Evolutionary conservation across 1,284 basidiomycete species (phyloP).

Genomic region (Cryptococcus sp.): DNA sequence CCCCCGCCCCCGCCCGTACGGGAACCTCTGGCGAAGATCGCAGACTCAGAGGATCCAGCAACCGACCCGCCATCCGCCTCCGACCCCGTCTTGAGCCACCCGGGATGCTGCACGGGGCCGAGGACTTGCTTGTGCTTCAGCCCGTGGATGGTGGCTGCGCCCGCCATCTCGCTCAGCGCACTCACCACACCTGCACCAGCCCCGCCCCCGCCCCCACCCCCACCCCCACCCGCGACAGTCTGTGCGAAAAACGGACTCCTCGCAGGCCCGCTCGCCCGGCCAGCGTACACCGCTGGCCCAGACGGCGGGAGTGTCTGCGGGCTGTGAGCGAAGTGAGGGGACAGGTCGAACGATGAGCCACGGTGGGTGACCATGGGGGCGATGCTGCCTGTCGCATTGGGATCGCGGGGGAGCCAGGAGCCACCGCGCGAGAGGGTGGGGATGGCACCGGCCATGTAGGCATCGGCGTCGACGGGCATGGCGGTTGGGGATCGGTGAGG

Average conservation of each 20-base stretch:
- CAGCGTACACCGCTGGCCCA: not conserved
- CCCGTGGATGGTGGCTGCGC: not conserved
- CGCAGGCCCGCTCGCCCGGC: too few relatives aligned
- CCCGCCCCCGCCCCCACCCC: too few relatives aligned
- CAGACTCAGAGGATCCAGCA: not conserved
- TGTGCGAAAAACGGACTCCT: too few relatives aligned
- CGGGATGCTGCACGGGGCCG: slow-evolving; percentile 2
- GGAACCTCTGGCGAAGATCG: not conserved
- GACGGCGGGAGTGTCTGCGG: slow-evolving; percentile 4
- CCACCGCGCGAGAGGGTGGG: slow-evolving; percentile 33
- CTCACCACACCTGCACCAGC: not conserved
- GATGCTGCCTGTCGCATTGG: not conserved
- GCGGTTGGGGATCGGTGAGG: not conserved
- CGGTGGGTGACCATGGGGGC: not conserved
- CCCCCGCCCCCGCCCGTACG: not conserved
- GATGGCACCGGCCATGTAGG: slow-evolving; percentile 36
- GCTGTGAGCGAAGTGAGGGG: slow-evolving; percentile 1
- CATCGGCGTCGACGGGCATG: slow-evolving; percentile 35
- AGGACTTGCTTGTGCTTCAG: not conserved
- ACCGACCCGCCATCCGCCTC: not conserved
- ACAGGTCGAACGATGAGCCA: not conserved
- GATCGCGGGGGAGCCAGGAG: slow-evolving; percentile 20
- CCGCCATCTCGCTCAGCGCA: not conserved
- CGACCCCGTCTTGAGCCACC: slow-evolving; percentile 5
- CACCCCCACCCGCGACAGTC: too few relatives aligned